Evolutionary conservation across 805 yeast genomes (phyloP).

Genomic region (Metschnikowia orientalis): DNA sequence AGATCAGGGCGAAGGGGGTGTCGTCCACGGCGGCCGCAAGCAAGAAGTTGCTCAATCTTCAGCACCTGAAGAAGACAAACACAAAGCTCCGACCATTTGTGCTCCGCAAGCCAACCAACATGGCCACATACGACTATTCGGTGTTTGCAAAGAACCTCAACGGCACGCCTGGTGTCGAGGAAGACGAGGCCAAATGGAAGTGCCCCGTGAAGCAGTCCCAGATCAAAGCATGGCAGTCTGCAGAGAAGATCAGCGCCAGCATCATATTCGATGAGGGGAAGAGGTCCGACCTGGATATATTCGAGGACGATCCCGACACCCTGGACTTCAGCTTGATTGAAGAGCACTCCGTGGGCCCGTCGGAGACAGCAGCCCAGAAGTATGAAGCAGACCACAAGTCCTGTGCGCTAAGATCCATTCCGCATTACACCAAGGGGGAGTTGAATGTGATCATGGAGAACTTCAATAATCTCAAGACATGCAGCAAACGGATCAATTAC

Average conservation of each 20-base stretch:
- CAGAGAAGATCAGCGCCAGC: constrained; percentile 35
- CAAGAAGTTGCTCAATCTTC: constrained; percentile 36
- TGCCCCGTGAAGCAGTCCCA: constrained; percentile 40
- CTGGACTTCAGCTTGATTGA: constrained; percentile 7
- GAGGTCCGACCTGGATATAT: constrained; percentile 16
- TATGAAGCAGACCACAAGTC: constrained; percentile 2
- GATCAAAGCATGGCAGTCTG: constrained; percentile 43
- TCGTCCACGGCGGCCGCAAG: constrained; percentile 22
- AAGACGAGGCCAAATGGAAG: constrained; percentile 15
- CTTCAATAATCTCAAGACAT: constrained; percentile 14
- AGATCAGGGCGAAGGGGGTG: constrained; percentile 6
- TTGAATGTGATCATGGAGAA: constrained; percentile 23
- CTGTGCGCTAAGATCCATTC: constrained; percentile 28
- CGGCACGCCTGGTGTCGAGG: constrained; percentile 10
- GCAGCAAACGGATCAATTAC: constrained; percentile 5
- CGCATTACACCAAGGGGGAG: constrained; percentile 38
- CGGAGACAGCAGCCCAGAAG: background rate
- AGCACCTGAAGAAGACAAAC: constrained; percentile 30
- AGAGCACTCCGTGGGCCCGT: constrained; percentile 3
- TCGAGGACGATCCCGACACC: constrained; percentile 7
- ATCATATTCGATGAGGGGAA: constrained; percentile 32
- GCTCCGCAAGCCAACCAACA: constrained; percentile 29
- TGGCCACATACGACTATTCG: constrained; percentile 35
- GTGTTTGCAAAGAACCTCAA: constrained; percentile 19
- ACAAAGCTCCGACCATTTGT: constrained; percentile 21